Evolutionary conservation across 2,329 filamentous ascomycete genomes (phyloP).

Genomic region (Diaporthe nobilis): DNA sequence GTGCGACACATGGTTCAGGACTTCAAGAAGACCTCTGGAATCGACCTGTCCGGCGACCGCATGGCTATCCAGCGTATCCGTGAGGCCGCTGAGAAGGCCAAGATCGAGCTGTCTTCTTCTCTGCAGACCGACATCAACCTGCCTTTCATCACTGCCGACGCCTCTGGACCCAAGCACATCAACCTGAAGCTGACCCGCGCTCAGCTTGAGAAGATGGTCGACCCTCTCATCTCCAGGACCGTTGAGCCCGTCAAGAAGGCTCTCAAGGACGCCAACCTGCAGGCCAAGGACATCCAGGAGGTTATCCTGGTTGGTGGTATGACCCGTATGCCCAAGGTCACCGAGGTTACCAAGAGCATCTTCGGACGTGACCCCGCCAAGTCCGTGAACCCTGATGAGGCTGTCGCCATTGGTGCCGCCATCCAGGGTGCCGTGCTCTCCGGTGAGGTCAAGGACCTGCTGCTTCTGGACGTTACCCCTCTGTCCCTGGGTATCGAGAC

Average conservation of each 20-base stretch:
- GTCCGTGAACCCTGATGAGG: conserved; percentile 98
- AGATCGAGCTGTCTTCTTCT: conserved; percentile 97
- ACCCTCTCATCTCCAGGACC: conserved; percentile 87
- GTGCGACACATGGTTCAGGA: conserved; percentile 94
- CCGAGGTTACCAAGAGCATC: conserved; percentile 95
- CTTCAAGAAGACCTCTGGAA: conserved; percentile 96
- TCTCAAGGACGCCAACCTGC: conserved; percentile 92
- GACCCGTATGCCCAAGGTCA: conserved; percentile 99
- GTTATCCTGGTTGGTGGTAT: conserved; percentile 98
- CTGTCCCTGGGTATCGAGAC: conserved; percentile 99
- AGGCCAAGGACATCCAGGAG: conserved; percentile 95
- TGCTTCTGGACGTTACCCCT: conserved; percentile 95
- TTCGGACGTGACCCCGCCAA: conserved; percentile 97
- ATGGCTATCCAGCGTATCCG: conserved; percentile 99
- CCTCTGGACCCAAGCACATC: conserved; percentile 97
- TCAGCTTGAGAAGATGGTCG: conserved; percentile 93
- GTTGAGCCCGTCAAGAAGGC: conserved; percentile 96
- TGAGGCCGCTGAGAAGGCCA: conserved; percentile 98
- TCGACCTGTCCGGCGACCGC: conserved; percentile 91
- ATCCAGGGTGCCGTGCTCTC: conserved; percentile 97
- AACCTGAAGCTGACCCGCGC: conserved; percentile 93
- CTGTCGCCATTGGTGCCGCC: conserved; percentile 96
- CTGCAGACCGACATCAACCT: conserved; percentile 98
- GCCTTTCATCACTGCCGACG: conserved; percentile 97
- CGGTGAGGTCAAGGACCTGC: conserved; percentile 95